Evolutionary conservation across 257 asterid species (phyloP), one percentile per base, ranked within the genome.

Genomic region (Nicotiana undulata): DNA sequence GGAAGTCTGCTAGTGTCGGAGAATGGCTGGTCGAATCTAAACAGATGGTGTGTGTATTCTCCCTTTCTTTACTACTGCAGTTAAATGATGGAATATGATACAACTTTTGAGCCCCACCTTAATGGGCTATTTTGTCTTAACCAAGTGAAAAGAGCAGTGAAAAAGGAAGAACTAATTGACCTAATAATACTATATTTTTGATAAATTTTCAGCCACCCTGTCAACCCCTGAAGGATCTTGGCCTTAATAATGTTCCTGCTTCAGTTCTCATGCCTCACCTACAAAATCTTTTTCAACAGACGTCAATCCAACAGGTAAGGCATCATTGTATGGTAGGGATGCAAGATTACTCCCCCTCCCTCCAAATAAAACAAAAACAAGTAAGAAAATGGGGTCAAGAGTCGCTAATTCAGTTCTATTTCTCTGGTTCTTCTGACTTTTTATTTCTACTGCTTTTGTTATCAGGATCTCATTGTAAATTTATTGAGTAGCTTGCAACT

Each of bases 1-100:
- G 94, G 91, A 96, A 94, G 90, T 91, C 98, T 44, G 98, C 98
- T 79, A 96, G 99, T 77, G 93, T 96, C 51, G 99, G 98, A 70
- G 92, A 85, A 82, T 96, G 99, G 99, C 85, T 92, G 77, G 85
- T 81, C 82, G 98, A 96, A 59, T 85, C 95, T 75, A 94, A 88
- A 91, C 93, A 83, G 80, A 83, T 84, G 96, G 99, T 94, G 84
- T 70, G 96, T 89, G 63, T 78, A 79, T 81, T 53, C 24, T 77
- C 74, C 81, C 29, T 76, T 68, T 28, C 77, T 80, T 81, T 70
- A 40, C 58, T 70, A 75, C 34, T 66, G 53, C 52, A 34, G 80
- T 83, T 80, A 63, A 76, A 64, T 77, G 66, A 80, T 83, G 80
- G 75, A 29, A 46, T 53, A 70, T 29, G 77, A 44, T 63, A 67